Base-by-base conservation (phyloP, 192 early-diverging fungal genomes). In the Coemansia sp. region DNA sequence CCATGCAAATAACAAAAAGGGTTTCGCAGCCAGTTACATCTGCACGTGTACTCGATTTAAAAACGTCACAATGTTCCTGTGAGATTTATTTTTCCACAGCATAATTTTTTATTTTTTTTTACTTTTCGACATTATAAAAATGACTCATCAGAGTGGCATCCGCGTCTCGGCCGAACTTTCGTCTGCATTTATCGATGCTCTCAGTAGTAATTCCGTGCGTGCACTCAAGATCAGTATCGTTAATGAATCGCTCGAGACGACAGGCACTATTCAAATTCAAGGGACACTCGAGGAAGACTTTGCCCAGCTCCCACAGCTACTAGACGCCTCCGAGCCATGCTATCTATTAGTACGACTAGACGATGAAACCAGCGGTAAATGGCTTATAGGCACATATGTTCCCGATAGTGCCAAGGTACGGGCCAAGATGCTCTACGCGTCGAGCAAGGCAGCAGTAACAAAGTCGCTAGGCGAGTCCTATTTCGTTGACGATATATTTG, bases 381-480 rank as follows among this genome's bases (percentile, higher is more conserved):
- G 95, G 95, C 81, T 93, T 47, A 86, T 96, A 47, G 75, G 92
- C 52, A 79, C 88, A 36, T 95, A 90, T 77, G 91, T 95, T 7
- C 95, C 95, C 2, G 95, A 97, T 70, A 49, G 86, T 31, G 90
- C 93, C 29, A 87, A 86, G 38, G 91, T 97, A 33, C 87, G 96
- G 27, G 91, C 94, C 62, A 97, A 98, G 78, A 99, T 97, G 95
- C 85, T 99, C 40, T 96, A 97, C 70, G 95, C 97, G 12, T 89
- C 95, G 7, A 90, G 93, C 24, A 89, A 92, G 64, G 90, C 92
- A 10, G 89, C 93, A 7, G 75, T 97, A 62, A 81, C 87, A 18
- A 94, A 91, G 77, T 88, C 91, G 2, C 82, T 97, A 36, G 96
- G 96, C 20, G 92, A 93, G 36, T 86, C 88, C 47, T 85, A 88